Evolutionary conservation across 2,329 filamentous ascomycete genomes (phyloP).

Genomic region (Trichoderma gracile): DNA sequence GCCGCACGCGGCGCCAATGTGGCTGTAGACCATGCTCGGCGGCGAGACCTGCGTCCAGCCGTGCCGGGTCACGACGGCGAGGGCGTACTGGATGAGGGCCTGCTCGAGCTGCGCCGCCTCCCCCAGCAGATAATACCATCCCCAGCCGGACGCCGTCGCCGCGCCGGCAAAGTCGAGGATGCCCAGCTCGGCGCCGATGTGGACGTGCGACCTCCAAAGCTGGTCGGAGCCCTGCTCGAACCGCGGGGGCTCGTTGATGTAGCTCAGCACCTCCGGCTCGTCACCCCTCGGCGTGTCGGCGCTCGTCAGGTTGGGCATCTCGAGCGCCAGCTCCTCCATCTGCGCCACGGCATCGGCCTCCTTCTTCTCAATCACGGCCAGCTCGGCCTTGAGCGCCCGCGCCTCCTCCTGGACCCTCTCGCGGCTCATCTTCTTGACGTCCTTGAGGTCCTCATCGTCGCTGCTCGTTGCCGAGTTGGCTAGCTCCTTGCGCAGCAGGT

Average conservation of each 20-base stretch:
- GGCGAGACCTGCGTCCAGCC: conserved; percentile 83
- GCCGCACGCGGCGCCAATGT: conserved; percentile 87
- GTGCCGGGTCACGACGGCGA: conserved; percentile 67
- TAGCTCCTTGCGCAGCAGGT: conserved; percentile 58
- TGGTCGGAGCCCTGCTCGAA: conserved; percentile 35
- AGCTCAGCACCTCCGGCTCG: conserved; percentile 65
- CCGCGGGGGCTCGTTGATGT: conserved; percentile 72
- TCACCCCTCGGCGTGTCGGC: conserved; percentile 70
- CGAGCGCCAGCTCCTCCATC: conserved; percentile 72
- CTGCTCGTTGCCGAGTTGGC: conserved; percentile 52
- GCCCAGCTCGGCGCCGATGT: conserved; percentile 82
- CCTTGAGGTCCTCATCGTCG: conserved; percentile 45
- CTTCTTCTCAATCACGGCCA: conserved; percentile 60
- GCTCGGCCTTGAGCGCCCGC: conserved; percentile 61
- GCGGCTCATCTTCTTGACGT: conserved; percentile 43
- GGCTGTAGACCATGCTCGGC: conserved; percentile 86
- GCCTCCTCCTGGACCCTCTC: conserved; percentile 64
- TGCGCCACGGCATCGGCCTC: conserved; percentile 62
- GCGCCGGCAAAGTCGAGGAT: conserved; percentile 88
- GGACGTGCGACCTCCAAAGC: conserved; percentile 73
- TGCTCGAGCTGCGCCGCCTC: conserved; percentile 94
- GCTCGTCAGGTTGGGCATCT: conserved; percentile 85
- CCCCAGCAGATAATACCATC: conserved; percentile 95
- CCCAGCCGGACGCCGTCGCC: conserved; percentile 85
- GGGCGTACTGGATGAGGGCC: conserved; percentile 83